Evolutionary conservation across 1,284 basidiomycete species (phyloP).

Genomic region (Tilletia indica): DNA sequence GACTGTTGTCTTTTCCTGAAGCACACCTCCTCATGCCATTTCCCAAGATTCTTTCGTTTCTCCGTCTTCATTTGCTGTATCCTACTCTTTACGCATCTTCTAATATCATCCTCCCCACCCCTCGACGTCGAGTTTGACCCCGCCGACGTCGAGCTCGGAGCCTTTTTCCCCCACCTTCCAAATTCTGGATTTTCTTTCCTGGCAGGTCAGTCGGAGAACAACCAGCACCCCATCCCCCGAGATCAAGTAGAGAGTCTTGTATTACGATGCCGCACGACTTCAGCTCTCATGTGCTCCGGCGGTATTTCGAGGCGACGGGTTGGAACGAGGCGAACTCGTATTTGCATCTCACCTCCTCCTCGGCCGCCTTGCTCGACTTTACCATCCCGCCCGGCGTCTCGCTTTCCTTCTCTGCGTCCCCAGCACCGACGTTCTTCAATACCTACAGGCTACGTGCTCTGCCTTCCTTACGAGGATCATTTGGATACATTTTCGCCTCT

Average conservation of each 20-base stretch:
- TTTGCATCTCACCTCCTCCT: constrained; percentile 82
- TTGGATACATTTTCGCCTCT: constrained; percentile 83
- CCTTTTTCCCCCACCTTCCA: no score
- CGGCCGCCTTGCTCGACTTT: constrained; percentile 73
- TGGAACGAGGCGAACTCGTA: constrained; percentile 97
- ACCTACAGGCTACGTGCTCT: constrained; percentile 87
- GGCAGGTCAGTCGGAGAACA: no score
- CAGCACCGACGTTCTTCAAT: constrained; percentile 78
- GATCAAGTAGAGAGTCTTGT: no score
- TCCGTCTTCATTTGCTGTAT: no score
- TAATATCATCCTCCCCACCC: no score
- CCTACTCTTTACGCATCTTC: no score
- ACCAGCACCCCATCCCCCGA: no score
- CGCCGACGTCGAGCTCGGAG: no score
- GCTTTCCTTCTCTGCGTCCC: constrained; percentile 80
- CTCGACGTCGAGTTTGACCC: no score
- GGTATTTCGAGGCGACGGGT: constrained; percentile 82
- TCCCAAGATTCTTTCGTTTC: no score
- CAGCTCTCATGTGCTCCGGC: constrained; percentile 73
- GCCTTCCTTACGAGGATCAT: constrained; percentile 83
- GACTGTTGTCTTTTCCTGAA: constrained; percentile 5
- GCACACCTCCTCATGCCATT: neutral
- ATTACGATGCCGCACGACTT: constrained; percentile 43
- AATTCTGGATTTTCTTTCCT: no score
- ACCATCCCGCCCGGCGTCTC: constrained; percentile 74